Evolutionary conservation across 306 rosid species (phyloP).

Genomic region (Acacia confusa): DNA sequence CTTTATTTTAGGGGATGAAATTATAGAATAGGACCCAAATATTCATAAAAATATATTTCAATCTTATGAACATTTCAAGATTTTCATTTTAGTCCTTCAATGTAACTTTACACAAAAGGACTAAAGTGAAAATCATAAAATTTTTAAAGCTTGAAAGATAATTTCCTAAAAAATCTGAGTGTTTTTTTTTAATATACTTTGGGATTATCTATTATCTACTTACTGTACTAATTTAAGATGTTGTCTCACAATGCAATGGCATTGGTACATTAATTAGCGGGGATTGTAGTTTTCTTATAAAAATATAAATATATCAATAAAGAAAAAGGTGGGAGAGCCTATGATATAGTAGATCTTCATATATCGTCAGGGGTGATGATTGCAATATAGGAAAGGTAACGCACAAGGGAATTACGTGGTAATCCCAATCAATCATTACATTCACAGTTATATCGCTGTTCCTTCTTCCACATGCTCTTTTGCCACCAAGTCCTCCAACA

Average conservation of each 20-base stretch:
- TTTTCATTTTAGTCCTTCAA: no score
- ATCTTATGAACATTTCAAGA: no score
- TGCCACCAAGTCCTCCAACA: not conserved
- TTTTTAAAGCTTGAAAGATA: no score
- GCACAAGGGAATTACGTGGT: conserved; percentile 21
- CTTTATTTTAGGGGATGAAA: no score
- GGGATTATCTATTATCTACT: no score
- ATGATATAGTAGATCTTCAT: not conserved
- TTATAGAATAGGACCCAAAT: no score
- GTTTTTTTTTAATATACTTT: no score
- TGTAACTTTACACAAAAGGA: no score
- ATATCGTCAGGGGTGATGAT: conserved; percentile 32
- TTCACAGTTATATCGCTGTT: not conserved
- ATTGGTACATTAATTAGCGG: not conserved
- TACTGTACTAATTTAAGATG: not conserved
- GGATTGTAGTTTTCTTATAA: no score
- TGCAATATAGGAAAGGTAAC: conserved; percentile 7
- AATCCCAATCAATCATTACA: not conserved
- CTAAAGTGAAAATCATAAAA: no score
- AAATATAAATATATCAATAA: not conserved
- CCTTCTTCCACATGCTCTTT: not conserved
- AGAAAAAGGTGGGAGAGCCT: conserved; percentile 11
- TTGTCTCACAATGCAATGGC: not conserved
- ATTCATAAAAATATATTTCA: no score
- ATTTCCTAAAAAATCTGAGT: no score